phyloP scores from a whole-genome alignment of 108 stramenopile species.

The Fragilaria crotonensis region DNA sequence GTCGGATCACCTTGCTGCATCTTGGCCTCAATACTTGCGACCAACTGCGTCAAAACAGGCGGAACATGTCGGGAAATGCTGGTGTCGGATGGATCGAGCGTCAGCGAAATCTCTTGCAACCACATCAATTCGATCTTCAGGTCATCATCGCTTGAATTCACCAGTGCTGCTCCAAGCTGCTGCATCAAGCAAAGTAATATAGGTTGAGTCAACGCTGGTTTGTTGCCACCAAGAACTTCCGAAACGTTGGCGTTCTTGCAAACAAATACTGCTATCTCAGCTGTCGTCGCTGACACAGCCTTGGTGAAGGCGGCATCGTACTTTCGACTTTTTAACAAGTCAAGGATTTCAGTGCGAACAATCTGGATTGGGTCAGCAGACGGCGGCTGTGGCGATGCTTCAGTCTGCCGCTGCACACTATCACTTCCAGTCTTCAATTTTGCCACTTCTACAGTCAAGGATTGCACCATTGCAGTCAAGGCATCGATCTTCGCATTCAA shows the following conservation, averaged over 20 bases:
- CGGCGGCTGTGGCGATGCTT: constrained; percentile 8
- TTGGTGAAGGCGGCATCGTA: constrained; percentile 79
- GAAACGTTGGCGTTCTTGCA: constrained; percentile 49
- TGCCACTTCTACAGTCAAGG: constrained; percentile 46
- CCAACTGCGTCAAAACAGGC: constrained; percentile 51
- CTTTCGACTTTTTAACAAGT: constrained; percentile 29
- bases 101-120: constrained; percentile 83
- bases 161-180: constrained; percentile 67
- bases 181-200: constrained; percentile 86
- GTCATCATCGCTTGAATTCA: constrained; percentile 25
- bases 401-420: not conserved
- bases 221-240: constrained; percentile 38
- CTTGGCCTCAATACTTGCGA: constrained; percentile 50
- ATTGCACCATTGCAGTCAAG: constrained; percentile 43
- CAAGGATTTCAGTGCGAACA: constrained; percentile 43
- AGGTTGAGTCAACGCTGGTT: constrained; percentile 55
- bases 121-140: constrained; percentile 62
- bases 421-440: constrained; percentile 22
- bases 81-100: constrained; percentile 65
- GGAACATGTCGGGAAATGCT: constrained; percentile 62
- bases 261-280: constrained; percentile 60
- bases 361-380: constrained; percentile 12
- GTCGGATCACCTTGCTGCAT: constrained; percentile 53
- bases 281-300: constrained; percentile 57
- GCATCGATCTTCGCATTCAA: constrained; percentile 16